phyloP scores from a whole-genome alignment of 495 filamentous ascomycete genomes.

The Talaromyces proteolyticus region DNA sequence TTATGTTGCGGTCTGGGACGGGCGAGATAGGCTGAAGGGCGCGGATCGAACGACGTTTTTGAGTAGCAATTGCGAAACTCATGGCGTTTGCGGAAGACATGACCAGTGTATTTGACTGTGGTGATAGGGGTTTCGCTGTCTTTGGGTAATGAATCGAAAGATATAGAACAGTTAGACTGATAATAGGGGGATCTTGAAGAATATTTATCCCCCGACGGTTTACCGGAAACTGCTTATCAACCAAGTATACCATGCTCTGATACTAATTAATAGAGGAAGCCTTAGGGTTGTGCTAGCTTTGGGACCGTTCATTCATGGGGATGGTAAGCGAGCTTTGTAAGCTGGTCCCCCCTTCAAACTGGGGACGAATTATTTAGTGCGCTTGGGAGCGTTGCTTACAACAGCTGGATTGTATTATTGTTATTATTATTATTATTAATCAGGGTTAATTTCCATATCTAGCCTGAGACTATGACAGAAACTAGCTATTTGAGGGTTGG shows the following conservation, averaged over 20 bases:
- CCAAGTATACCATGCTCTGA: neutral
- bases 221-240: neutral
- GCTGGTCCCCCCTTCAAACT: neutral
- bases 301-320: neutral
- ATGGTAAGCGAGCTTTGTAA: neutral
- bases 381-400: neutral
- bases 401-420: neutral
- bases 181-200: neutral
- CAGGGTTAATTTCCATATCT: neutral
- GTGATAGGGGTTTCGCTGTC: neutral
- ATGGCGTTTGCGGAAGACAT: neutral
- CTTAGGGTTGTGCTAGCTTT: neutral
- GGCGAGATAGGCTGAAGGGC: neutral
- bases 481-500: neutral
- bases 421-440: neutral
- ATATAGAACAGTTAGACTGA: neutral
- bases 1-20: conserved; percentile 20
- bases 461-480: neutral
- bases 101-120: neutral
- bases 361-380: neutral
- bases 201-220: neutral
- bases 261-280: neutral
- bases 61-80: neutral
- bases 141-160: neutral
- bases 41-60: neutral